Evolutionary conservation across 805 yeast species (phyloP), one percentile per base, ranked within the genome.

Genomic region (Cyberlindnera bimundalis): DNA sequence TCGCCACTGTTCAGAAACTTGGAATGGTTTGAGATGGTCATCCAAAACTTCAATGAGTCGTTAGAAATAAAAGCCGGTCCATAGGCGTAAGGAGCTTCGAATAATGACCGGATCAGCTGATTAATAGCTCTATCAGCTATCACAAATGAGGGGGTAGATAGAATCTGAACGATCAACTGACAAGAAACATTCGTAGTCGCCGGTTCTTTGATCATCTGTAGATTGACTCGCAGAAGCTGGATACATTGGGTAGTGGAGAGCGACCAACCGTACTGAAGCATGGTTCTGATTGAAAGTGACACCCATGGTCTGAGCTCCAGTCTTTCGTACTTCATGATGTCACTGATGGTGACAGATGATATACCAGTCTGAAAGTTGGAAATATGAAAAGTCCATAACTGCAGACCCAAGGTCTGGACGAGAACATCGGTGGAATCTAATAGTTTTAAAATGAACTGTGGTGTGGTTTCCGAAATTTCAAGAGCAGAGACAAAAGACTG

Each of bases 21-120:
- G 14, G 73, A 65, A 9, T 72, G 52, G 3, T 56, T 54, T 13
- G 68, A 57, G 3, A 74, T 47, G 1, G 65, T 48, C 37, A 65
- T 59, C 90, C 90, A 83, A 46, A 82, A 76, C 12, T 55, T 47
- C 21, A 77, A 60, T 4, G 83, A 63, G 35, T 71, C 76, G 31
- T 71, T 62, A 34, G 71, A 65, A 1, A 80, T 38, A 1, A 47
- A 18, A 1, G 60, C 53, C 2, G 93, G 91, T 0, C 91, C 91
- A 55, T 73, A 75, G 1, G 79, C 62, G 33, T 76, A 82, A 0
- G 84, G 62, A 6, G 74, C 54, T 27, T 79, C 83, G 34, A 74
- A 60, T 2, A 78, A 38, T 21, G 72, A 73, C 30, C 71, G 73
- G 24, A 79, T 57, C 45, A 74, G 76, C 32, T 67, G 73, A 4